Evolutionary conservation across 2,329 filamentous ascomycete species (phyloP), one percentile per base, ranked within the genome.

Genomic region (Venturia pyrina): DNA sequence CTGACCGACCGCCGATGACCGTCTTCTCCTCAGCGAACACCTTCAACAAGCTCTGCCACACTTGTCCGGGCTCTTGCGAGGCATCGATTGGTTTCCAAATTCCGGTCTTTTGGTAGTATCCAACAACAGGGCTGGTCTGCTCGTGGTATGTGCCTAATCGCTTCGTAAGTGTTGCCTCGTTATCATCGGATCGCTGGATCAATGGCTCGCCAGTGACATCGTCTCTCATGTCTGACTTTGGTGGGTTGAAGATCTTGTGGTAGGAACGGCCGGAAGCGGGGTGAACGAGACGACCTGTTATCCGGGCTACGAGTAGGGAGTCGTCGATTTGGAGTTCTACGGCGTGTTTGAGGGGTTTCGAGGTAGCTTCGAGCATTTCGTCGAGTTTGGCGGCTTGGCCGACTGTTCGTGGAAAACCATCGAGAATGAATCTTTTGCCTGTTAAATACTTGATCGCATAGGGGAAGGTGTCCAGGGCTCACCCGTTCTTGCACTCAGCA

Each of bases 171-270:
- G 95, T 91, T 10, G 93, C 93, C 72, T 90, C 93, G 78, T 98
- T 99, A 83, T 99, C 95, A 77, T 99, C 95, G 70, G 90, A 93
- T 74, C 95, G 89, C 83, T 98, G 95, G 74, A 98, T 89, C 71
- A 99, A 84, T 62, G 93, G 93, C 84, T 99, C 95, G 78, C 95
- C 95, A 24, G 95, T 98, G 71, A 97, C 79, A 78, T 99, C 95
- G 79, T 99, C 95, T 77, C 87, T 96, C 95, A 98, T 98, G 70
- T 85, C 74, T 73, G 87, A 81, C 87, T 97, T 96, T 73, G 95
- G 95, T 63, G 95, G 95, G 86, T 97, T 98, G 88, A 99, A 99
- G 78, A 95, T 89, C 80, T 89, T 95, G 87, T 99, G 95, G 83
- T 99, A 99, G 71, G 90, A 92, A 75, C 95, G 92, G 70, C 95